Evolutionary conservation across 2,329 filamentous ascomycete genomes (phyloP), one percentile per base, ranked within the genome.

Genomic region (Allantophomopsis cytisporea): DNA sequence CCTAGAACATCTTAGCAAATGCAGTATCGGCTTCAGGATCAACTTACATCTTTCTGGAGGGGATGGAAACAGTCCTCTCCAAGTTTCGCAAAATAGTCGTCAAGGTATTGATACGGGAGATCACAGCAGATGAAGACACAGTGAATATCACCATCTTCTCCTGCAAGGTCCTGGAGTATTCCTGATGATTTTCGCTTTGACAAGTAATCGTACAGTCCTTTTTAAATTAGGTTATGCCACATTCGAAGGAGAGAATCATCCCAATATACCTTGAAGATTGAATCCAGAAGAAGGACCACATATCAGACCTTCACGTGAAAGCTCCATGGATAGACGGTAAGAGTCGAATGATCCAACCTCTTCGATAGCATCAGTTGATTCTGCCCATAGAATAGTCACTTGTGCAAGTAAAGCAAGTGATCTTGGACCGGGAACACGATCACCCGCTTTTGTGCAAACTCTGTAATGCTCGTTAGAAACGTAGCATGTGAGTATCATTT

Each of bases 121-220:
- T 80, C 75, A 41, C 73, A 77, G 54, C 73, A 79, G 3, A 77
- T 52, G 51, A 79, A 79, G 1, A 73, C 71, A 35, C 68, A 73
- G 43, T 68, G 61, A 2, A 69, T 58, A 37, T 62, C 55, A 1
- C 68, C 67, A 23, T 65, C 60, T 1, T 57, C 50, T 1, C 62
- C 64, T 1, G 61, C 58, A 1, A 75, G 52, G 8, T 65, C 56
- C 1, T 51, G 30, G 11, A 76, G 53, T 0, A 57, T 64, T 10
- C 23, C 23, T 10, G 23, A 28, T 28, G 23, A 28, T 28, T 28
- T 28, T 4, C 23, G 23, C 10, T 28, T 28, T 5, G 23, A 28
- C 10, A 28, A 8, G 11, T 28, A 28, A 12, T 28, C 23, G 23
- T 28, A 28, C 23, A 28, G 11, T 8, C 23, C 23, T 28, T 6